A percentile compares a stretch with the other conserved stretches of the same genome.
phyloP scores from a whole-genome alignment of 345 rosid genomes.

The Eucalyptus shirleyi region DNA sequence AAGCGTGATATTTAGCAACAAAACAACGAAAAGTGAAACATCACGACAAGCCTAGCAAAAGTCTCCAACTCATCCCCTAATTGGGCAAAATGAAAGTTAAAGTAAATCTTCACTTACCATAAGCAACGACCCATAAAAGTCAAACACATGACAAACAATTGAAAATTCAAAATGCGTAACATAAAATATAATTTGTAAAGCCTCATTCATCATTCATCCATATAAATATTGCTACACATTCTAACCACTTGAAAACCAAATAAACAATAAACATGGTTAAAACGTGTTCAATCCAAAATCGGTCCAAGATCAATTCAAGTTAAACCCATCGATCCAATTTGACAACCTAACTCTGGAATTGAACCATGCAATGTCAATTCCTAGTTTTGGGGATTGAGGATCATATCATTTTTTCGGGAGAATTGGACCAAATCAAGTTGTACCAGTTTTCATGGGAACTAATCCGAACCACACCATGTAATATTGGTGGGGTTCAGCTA shows the following conservation, averaged over 20 bases:
- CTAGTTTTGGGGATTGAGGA: background rate
- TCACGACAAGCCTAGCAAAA: background rate
- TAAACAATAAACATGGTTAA: background rate
- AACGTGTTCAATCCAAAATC: background rate
- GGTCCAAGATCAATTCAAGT: background rate
- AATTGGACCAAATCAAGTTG: accelerated
- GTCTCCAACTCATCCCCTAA: background rate
- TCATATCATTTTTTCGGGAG: accelerated
- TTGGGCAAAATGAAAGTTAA: background rate
- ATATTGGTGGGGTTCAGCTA: background rate
- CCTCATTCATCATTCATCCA: background rate
- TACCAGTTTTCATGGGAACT: background rate
- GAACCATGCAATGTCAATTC: background rate
- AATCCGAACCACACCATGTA: accelerated
- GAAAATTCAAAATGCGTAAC: background rate
- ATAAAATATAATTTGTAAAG: background rate
- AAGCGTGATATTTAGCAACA: background rate
- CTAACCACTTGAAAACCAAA: background rate
- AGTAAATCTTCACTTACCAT: background rate
- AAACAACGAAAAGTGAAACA: background rate
- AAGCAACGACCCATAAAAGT: background rate
- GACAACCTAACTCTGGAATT: accelerated
- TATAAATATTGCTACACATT: background rate
- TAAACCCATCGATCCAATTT: background rate
- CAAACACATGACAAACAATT: background rate